Conservation (phyloP, 371 early-diverging fungal species). For the Mucor irregularis region DNA sequence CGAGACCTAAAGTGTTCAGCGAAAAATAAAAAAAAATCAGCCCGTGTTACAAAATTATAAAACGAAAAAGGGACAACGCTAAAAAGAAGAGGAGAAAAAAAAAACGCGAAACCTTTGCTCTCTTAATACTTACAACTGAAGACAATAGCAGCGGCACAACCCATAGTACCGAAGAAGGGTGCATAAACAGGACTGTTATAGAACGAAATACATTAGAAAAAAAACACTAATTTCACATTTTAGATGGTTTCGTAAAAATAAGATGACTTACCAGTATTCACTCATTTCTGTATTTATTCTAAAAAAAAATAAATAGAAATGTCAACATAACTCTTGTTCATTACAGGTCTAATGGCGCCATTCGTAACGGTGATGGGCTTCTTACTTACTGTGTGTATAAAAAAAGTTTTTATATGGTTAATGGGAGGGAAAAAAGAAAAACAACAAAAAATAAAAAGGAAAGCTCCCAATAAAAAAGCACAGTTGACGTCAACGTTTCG, state of each 20-base stretch:
- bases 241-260: background rate
- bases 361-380: no score
- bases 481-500: no score
- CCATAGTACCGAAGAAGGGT: constrained; percentile 97
- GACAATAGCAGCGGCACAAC: constrained; percentile 93
- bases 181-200: constrained; percentile 87
- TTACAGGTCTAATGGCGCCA: no score
- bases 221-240: background rate
- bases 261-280: constrained; percentile 20
- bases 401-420: no score
- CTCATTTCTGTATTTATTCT: constrained; percentile 17
- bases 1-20: constrained; percentile 58
- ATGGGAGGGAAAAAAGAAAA: no score
- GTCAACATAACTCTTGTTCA: no score
- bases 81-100: constrained; percentile 2
- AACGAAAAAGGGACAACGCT: background rate
- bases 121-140: constrained; percentile 85
- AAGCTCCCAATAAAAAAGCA: no score
- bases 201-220: background rate
- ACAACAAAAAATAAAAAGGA: no score
- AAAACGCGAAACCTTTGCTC: constrained; percentile 7
- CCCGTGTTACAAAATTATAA: background rate
- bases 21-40: background rate
- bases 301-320: no score
- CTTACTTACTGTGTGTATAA: no score